Evolutionary conservation across 1,284 basidiomycete species (phyloP).

Genomic region (Taiwanofungus camphoratus): DNA sequence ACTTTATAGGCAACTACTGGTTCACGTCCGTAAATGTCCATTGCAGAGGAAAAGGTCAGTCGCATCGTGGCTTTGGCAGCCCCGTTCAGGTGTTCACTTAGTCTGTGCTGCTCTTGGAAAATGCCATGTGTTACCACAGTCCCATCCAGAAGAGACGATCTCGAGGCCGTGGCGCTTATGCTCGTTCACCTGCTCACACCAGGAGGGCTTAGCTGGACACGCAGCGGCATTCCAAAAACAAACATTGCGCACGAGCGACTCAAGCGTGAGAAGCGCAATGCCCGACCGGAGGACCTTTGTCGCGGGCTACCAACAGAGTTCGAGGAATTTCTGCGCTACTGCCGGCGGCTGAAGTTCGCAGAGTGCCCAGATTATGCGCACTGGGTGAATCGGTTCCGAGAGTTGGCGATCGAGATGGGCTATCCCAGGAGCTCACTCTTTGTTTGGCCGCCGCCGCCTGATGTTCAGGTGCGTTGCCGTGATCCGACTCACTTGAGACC

Average conservation of each 20-base stretch:
- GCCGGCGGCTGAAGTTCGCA: constrained; percentile 58
- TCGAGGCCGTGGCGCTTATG: constrained; percentile 72
- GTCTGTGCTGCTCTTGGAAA: no score
- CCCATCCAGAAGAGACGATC: constrained; percentile 68
- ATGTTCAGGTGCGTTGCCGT: constrained; percentile 20
- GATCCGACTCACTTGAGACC: no score
- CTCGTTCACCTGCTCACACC: constrained; percentile 72
- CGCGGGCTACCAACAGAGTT: constrained; percentile 62
- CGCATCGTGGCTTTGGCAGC: constrained; percentile 1
- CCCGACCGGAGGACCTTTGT: constrained; percentile 62
- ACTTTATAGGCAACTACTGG: constrained; percentile 80
- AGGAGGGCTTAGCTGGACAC: constrained; percentile 68
- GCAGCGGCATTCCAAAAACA: constrained; percentile 68
- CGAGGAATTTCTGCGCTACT: constrained; percentile 69
- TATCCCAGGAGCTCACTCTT: constrained; percentile 53
- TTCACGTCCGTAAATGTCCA: constrained; percentile 70
- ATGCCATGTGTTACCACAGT: no score
- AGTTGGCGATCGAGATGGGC: constrained; percentile 52
- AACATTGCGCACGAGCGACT: constrained; percentile 54
- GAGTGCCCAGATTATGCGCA: constrained; percentile 58
- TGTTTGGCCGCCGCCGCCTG: constrained; percentile 59
- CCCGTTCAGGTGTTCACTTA: no score
- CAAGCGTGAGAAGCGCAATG: constrained; percentile 52
- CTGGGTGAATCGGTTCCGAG: constrained; percentile 57
- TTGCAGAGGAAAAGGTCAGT: constrained; percentile 63